Base-by-base conservation (phyloP, 1,284 basidiomycete species). In the Trichosporon sp. region DNA sequence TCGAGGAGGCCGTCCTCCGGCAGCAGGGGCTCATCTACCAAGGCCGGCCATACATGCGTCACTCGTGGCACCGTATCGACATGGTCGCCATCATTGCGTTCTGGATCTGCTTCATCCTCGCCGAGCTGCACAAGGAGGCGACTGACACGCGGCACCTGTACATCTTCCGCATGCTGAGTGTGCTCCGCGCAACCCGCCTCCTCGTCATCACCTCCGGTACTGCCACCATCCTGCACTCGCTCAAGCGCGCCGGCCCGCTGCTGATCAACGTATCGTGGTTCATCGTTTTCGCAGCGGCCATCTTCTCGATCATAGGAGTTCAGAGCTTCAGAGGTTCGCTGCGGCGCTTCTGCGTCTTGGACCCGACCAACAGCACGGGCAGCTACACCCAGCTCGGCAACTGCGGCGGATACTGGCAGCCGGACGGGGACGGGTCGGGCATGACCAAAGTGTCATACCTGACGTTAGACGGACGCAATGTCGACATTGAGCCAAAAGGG, bases 21-120 rank as follows among this genome's bases (percentile, higher is more conserved):
- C 83, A 80, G 67, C 77, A 71, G 52, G 73, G 63, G 60, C 74
- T 73, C 60, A 74, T 74, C 37, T 69, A 68, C 60, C 76, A 72
- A 73, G 74, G 75, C 27, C 72, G 81, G 3, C 92, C 95, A 0
- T 99, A 93, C 75, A 83, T 98, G 4, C 86, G 95, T 3, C 93
- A 98, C 74, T 92, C 90, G 61, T 98, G 95, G 94, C 91, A 89
- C 71, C 85, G 95, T 32, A 89, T 96, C 63, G 95, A 99, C 77
- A 86, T 90, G 68, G 80, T 97, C 34, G 91, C 95, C 2, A 86
- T 97, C 57, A 63, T 82, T 27, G 69, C 70, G 29, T 81, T 78
- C 69, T 81, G 81, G 81, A 84, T 90, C 60, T 84, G 86, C 4
- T 94, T 97, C 74, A 78, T 77, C 0, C 83, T 98, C 56, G 86